Base-by-base conservation (phyloP, 1,284 basidiomycete genomes). In the Leccinum subfulvum region DNA sequence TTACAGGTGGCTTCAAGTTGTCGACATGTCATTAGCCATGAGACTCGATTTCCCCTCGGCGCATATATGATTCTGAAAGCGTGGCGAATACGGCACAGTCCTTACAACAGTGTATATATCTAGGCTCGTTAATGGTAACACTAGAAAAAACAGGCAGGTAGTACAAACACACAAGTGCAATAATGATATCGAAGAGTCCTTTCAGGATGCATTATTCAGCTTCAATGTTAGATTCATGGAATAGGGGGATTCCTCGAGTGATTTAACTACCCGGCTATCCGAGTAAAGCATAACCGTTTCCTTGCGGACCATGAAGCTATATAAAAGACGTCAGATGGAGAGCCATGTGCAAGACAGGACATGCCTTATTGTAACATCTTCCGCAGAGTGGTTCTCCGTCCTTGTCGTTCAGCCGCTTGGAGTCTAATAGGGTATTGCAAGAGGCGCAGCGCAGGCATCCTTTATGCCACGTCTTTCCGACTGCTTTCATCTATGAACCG, bases 401-500 rank as follows among this genome's bases (percentile, higher is more conserved):
- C 69, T 88, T 88, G 73, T 92, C 90, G 26, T 87, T 84, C 63
- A 92, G 73, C 33, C 84, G 82, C 51, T 79, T 85, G 41, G 90
- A 88, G 69, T 91, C 90, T 23, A 92, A 77, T 6, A 78, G 69
- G 0, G 86, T 84, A 62, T 79, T 82, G 68, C 90, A 92, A 66
- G 86, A 86, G 4, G 80, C 81, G 70, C 90, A 92, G 21, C 90
- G 79, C 65, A 92, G 73, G 70, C 91, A 92, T n/a, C 76, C 78
- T 71, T 90, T 91, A 66, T 92, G 90, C 73, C 80, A 92, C 39
- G 86, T 88, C 78, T 90, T 87, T 16, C 88, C 88, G 3, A 89
- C 81, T 3, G 90, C 90, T 75, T 90, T 90, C 62, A 89, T 84
- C 86, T 88, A 59, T 59, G 13, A 39, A 66, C 55, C 7, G 47